Percentiles rank a stretch among this genome's conserved stretches.
Evolutionary conservation across 306 rosid genomes (phyloP).

Genomic region (Trichosanthes truncata): DNA sequence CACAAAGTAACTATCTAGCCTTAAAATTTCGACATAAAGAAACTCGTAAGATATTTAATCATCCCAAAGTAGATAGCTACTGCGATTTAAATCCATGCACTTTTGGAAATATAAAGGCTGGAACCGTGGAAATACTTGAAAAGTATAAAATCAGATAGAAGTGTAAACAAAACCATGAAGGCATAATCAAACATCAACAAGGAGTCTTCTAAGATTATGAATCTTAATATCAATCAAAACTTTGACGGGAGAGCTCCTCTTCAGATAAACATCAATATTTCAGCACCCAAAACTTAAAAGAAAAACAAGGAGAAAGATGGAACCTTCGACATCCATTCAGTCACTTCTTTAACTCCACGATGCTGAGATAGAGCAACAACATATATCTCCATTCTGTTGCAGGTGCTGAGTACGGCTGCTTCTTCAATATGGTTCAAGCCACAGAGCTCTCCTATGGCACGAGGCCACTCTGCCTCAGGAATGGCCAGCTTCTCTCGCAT

Average conservation of each 20-base stretch:
- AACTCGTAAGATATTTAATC: background rate
- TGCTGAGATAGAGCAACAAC: constrained; percentile 92
- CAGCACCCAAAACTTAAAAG: background rate
- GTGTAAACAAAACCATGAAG: background rate
- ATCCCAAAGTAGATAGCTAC: background rate
- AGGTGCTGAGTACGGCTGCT: constrained; percentile 96
- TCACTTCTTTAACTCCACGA: constrained; percentile 97
- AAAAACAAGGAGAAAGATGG: background rate
- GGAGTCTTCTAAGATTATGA: background rate
- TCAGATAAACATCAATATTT: background rate
- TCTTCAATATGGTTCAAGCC: constrained; percentile 90
- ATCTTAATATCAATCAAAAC: background rate
- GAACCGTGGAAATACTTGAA: background rate
- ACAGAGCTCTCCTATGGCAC: constrained; percentile 91
- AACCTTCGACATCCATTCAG: constrained; percentile 98
- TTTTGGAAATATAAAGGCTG: background rate
- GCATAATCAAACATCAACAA: background rate
- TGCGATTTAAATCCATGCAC: background rate
- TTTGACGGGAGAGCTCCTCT: background rate
- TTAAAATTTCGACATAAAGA: background rate
- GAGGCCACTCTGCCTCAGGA: constrained; percentile 99
- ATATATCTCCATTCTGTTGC: constrained; percentile 99
- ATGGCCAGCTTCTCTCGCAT: constrained; percentile 97
- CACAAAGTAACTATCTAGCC: background rate
- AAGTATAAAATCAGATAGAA: background rate